Conservation (phyloP, 2,329 filamentous ascomycete genomes). For the Arthrobotrys sphaeroides region DNA sequence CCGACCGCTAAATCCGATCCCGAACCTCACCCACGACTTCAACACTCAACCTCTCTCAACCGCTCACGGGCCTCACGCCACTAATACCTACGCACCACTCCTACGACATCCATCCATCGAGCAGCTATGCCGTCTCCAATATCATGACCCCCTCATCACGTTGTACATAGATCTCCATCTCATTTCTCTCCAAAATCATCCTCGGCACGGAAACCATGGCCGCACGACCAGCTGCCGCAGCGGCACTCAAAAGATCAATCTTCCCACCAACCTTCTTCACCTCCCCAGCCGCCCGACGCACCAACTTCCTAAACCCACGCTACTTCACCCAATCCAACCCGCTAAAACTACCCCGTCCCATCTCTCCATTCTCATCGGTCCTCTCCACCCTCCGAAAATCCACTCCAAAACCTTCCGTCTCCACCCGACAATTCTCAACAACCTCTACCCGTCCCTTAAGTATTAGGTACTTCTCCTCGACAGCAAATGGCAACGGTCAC, state of each 20-base stretch:
- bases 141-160: slow-evolving; percentile 27
- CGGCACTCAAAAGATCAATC: slow-evolving; percentile 24
- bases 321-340: slow-evolving; percentile 45
- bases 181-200: background rate
- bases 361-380: slow-evolving; percentile 30
- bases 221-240: slow-evolving; percentile 29
- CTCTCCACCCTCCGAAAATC: slow-evolving; percentile 28
- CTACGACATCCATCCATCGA: background rate
- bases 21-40: slow-evolving; percentile 12
- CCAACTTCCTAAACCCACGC: slow-evolving; percentile 43
- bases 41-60: slow-evolving; percentile 9
- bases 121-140: background rate
- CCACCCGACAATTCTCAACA: slow-evolving; percentile 24
- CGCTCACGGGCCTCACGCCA: slow-evolving; percentile 34
- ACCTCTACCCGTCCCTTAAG: slow-evolving; percentile 19
- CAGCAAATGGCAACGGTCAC: slow-evolving; percentile 15
- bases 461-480: background rate
- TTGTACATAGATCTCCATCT: slow-evolving; percentile 1
- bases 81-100: background rate
- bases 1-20: slow-evolving; percentile 16
- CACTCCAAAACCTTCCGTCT: background rate
- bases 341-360: background rate
- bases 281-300: slow-evolving; percentile 37
- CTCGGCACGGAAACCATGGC: no score
- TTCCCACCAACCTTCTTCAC: slow-evolving; percentile 47